Evolutionary conservation across 2,329 filamentous ascomycete genomes (phyloP).

Genomic region (Hortaea werneckii): DNA sequence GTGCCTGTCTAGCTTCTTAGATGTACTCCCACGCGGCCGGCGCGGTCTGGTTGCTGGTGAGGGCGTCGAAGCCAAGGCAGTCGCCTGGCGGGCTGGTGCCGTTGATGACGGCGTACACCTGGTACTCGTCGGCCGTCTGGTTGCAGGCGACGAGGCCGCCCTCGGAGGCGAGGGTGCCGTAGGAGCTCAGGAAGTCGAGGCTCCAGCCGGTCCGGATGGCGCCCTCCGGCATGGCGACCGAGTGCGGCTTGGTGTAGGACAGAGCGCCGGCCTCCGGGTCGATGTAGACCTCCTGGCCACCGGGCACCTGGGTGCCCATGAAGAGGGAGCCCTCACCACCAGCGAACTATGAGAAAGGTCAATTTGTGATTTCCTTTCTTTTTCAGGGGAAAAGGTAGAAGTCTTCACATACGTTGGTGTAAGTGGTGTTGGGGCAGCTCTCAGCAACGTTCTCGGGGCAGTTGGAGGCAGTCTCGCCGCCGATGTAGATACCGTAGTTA

Average conservation of each 20-base stretch:
- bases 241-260: conserved; percentile 22
- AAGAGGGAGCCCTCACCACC: conserved; percentile 7
- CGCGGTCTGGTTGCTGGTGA: conserved; percentile 10
- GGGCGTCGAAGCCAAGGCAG: conserved; percentile 13
- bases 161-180: conserved; percentile 10
- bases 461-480: conserved; percentile 19
- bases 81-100: conserved; percentile 7
- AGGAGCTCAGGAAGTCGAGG: no score
- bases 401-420: conserved; percentile 5
- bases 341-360: conserved; percentile 5
- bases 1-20: conserved; percentile 4
- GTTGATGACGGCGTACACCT: conserved; percentile 12
- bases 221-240: conserved; percentile 15
- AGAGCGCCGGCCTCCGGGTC: conserved; percentile 18
- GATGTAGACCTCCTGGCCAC: conserved; percentile 19
- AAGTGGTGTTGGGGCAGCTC: conserved; percentile 16
- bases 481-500: conserved; percentile 19
- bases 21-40: conserved; percentile 19
- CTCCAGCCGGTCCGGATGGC: conserved; percentile 18
- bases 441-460: conserved; percentile 17
- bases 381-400: conserved; percentile 7
- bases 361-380: conserved; percentile 3
- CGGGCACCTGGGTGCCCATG: conserved; percentile 15
- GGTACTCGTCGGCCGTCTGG: conserved; percentile 6
- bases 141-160: conserved; percentile 12